Evolutionary conservation across 441 rosid genomes (phyloP).

Genomic region (Breynia disticha): DNA sequence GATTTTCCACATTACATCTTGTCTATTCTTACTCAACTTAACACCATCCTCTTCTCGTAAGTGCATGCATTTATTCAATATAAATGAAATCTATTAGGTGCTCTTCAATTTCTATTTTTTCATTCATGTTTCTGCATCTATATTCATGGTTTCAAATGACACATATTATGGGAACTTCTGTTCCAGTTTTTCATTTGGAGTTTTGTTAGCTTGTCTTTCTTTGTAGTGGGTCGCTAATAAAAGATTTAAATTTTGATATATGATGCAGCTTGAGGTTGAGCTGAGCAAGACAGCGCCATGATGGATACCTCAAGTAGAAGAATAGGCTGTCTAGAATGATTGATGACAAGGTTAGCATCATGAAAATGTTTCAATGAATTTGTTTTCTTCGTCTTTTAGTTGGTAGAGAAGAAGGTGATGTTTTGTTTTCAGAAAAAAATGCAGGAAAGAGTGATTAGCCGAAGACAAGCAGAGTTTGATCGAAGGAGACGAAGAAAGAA

Average conservation of each 20-base stretch:
- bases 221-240: not conserved
- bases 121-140: not conserved
- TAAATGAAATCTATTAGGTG: too few relatives aligned
- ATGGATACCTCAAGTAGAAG: conserved; percentile 89
- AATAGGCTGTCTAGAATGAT: conserved; percentile 66
- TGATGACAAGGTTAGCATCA: conserved; percentile 49
- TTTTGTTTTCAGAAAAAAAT: conserved; percentile 38
- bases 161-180: not conserved
- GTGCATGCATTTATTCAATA: too few relatives aligned
- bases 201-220: not conserved
- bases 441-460: conserved; percentile 62
- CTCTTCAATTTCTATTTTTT: not conserved
- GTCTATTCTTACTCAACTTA: conserved; percentile 17
- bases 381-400: not conserved
- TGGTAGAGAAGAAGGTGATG: not conserved
- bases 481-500: conserved; percentile 60
- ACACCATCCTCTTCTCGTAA: conserved; percentile 17
- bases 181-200: not conserved
- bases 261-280: conserved; percentile 74
- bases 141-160: not conserved
- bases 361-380: not conserved
- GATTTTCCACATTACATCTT: conserved; percentile 28
- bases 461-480: conserved; percentile 62
- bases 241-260: not conserved
- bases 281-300: conserved; percentile 86